These are phyloP conservation scores for Veloboletus limbatus DNA, from an alignment of 1,284 basidiomycete genomes.

Conservation along the genomic window DNA sequence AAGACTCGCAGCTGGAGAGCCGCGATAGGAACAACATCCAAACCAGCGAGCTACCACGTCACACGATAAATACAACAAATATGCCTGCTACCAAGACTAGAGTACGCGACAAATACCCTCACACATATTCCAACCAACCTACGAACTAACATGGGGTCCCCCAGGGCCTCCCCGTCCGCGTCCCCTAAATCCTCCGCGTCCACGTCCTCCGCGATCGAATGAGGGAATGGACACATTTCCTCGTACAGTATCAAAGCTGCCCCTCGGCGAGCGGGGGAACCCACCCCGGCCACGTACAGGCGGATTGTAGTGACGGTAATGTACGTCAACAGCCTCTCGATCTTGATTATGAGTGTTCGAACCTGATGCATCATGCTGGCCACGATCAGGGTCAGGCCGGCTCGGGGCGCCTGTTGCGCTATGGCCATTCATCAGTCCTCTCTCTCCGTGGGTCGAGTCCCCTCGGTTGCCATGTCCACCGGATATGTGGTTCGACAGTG, in stretches of 20 bases:
- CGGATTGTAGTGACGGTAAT: background rate
- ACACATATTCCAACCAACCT: too few species aligned
- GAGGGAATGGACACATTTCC: slow-evolving; percentile 34
- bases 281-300: slow-evolving; percentile 12
- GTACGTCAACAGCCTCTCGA: slow-evolving; percentile 2
- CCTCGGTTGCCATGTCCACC: slow-evolving; percentile 2
- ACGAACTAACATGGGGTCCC: too few species aligned
- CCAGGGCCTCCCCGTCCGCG: slow-evolving; percentile 42
- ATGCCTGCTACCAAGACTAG: too few species aligned
- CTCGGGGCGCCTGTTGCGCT: background rate
- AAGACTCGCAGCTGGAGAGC: too few species aligned
- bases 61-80: too few species aligned
- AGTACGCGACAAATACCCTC: too few species aligned
- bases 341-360: slow-evolving; percentile 3
- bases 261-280: slow-evolving; percentile 4
- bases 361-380: background rate
- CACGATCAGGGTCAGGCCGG: slow-evolving; percentile 2
- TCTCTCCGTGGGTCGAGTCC: background rate
- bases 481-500: background rate
- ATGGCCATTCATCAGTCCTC: slow-evolving; percentile 13
- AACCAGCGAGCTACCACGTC: too few species aligned
- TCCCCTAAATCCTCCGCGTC: slow-evolving; percentile 43
- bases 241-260: slow-evolving; percentile 22
- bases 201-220: slow-evolving; percentile 42
- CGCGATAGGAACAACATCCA: too few species aligned